A percentile compares a stretch with the other conserved stretches of the same genome.
Conservation (phyloP, 495 filamentous ascomycete genomes). For the Cercophora samala region DNA sequence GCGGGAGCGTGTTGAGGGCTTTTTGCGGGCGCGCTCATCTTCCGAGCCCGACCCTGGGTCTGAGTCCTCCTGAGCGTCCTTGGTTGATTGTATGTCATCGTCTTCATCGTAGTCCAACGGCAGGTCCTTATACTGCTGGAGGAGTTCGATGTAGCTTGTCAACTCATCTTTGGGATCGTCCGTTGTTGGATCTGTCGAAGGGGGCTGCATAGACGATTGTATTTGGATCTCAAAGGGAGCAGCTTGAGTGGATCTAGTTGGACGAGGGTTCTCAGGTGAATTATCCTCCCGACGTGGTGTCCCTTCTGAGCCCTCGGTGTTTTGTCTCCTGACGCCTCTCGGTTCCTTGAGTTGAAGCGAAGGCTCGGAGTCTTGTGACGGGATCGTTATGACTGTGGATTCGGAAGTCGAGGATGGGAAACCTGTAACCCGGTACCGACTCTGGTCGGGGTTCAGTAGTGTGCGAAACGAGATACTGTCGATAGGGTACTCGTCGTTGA, state of each 20-base stretch:
- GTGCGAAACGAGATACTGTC: conserved; percentile 67
- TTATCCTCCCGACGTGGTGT: conserved; percentile 21
- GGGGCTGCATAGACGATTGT: background rate
- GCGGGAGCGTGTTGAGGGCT: conserved; percentile 3
- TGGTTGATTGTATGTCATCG: conserved; percentile 28
- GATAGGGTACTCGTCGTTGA: conserved; percentile 74
- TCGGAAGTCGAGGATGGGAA: conserved; percentile 9
- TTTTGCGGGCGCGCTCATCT: conserved; percentile 27
- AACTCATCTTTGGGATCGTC: conserved; percentile 31
- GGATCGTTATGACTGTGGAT: background rate
- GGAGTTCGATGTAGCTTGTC: conserved; percentile 33
- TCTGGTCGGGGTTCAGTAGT: conserved; percentile 57
- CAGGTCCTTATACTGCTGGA: conserved; percentile 37
- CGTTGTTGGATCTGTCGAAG: background rate
- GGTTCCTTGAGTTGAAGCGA: conserved; percentile 35
- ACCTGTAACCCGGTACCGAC: conserved; percentile 57
- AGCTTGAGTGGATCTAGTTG: background rate
- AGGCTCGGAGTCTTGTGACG: conserved; percentile 19
- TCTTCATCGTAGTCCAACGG: conserved; percentile 40
- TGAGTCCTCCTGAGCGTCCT: conserved; percentile 16
- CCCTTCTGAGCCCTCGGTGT: background rate
- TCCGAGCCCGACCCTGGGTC: conserved; percentile 26
- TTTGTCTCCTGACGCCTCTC: conserved; percentile 8
- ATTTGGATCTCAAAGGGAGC: background rate
- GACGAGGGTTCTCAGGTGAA: background rate